These are phyloP conservation scores for Xylaria flabelliformis DNA, from an alignment of 495 filamentous ascomycete genomes.

Conservation along the genomic window DNA sequence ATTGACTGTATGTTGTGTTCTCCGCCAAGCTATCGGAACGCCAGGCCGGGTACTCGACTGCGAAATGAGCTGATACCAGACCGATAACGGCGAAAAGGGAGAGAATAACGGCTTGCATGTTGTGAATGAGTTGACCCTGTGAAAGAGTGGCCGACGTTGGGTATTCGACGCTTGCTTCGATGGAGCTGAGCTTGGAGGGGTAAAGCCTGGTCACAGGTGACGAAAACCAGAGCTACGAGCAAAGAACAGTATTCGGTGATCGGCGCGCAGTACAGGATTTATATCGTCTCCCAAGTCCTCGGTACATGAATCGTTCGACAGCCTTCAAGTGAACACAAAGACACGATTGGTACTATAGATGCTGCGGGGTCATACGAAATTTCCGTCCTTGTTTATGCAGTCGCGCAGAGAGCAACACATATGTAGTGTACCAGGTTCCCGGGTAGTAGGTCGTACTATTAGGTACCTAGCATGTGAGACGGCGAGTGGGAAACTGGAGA, in stretches of 20 bases:
- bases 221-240: background rate
- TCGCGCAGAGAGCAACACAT: slow-evolving; percentile 2
- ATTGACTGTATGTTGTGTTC: slow-evolving; percentile 55
- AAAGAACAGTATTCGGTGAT: background rate
- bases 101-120: slow-evolving; percentile 40
- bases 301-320: background rate
- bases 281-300: background rate
- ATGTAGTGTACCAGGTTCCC: slow-evolving; percentile 4
- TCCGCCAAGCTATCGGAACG: slow-evolving; percentile 57
- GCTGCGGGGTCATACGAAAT: background rate
- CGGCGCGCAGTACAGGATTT: background rate
- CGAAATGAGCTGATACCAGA: slow-evolving; percentile 63
- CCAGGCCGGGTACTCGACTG: slow-evolving; percentile 62
- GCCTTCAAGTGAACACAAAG: background rate
- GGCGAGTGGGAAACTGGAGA: slow-evolving; percentile 6
- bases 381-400: background rate
- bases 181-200: background rate
- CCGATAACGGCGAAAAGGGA: slow-evolving; percentile 43
- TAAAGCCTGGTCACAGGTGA: too few relatives aligned
- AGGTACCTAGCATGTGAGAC: background rate
- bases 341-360: background rate
- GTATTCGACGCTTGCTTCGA: background rate
- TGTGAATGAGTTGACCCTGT: slow-evolving; percentile 17
- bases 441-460: background rate
- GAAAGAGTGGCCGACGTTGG: background rate